Evolutionary conservation across 2,329 filamentous ascomycete species (phyloP), one percentile per base, ranked within the genome.

Genomic region (Purpureocillium takamizusanense): DNA sequence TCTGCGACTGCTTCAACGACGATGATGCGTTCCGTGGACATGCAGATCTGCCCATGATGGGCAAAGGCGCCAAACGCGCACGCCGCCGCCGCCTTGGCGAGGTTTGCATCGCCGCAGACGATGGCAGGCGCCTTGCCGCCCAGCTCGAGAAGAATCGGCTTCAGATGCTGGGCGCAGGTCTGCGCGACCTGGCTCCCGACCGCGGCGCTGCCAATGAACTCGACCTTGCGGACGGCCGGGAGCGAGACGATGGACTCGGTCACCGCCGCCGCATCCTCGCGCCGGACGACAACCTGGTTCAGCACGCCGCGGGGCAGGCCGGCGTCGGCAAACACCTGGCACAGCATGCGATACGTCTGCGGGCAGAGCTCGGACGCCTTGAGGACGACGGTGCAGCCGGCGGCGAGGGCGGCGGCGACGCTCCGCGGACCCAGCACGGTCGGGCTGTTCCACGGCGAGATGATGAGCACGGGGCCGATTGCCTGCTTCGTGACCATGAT

Each of bases 341-440:
- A 25, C 9, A 43, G 15, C 9, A 35, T 8, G 4, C 11, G 33
- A 15, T 42, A 33, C 1, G 31, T 39, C 4, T 29, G 31, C 4
- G 42, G 42, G 34, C 37, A 40, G 2, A 44, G 30, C 13, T 42
- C 39, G 5, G 42, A 44, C 2, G 42, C 42, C 15, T 44, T 44
- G 33, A 44, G 27, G 11, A 44, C 35, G 7, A 42, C 35, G n/a
- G 42, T 44, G 34, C 40, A 42, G 5, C 42, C 42, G 8, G 35
- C 40, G 3, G 39, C 40, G 11, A 44, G 25, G 14, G 40, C 33
- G 5, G 37, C 15, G 12, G 37, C 36, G 9, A 40, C 32, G n/a
- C 29, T 23, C 13, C 42, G 39, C 3, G 40, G n/a, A 9, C 30
- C 36, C 31, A 44, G 28, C 9, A 40, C 30, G 13, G 30, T 21